Percentiles rank a stretch among this genome's conserved stretches.
Conservation (phyloP, 1,284 basidiomycete genomes). For the Leccinum variabile region DNA sequence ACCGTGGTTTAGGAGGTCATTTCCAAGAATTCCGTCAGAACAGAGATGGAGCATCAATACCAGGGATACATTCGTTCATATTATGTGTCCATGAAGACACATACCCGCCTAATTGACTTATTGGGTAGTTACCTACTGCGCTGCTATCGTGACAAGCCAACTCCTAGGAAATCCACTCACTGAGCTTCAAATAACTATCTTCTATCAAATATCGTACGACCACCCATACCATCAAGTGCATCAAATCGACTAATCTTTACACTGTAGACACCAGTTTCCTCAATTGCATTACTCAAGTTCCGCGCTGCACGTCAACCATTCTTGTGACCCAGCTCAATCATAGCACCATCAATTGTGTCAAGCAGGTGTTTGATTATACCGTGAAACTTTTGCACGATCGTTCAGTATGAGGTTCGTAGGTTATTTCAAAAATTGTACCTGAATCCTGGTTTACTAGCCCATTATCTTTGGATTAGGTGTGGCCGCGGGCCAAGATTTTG, state of each 20-base stretch:
- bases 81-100: neutral
- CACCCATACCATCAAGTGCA: neutral
- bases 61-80: neutral
- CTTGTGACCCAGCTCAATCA: neutral
- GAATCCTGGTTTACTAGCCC: neutral
- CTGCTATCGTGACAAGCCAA: neutral
- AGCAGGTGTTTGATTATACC: too few species aligned
- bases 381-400: too few species aligned
- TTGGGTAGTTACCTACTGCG: neutral
- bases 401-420: too few species aligned
- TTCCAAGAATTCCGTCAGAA: neutral
- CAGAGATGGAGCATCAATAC: neutral
- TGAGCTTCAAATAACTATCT: neutral
- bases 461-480: neutral
- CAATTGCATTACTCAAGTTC: too few species aligned
- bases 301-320: neutral
- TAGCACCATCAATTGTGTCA: too few species aligned
- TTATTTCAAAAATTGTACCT: neutral
- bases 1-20: neutral
- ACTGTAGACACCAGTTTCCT: neutral
- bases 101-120: neutral
- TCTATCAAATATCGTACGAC: neutral
- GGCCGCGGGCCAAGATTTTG: too few species aligned
- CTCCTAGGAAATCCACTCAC: neutral
- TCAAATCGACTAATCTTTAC: neutral